Conservation (phyloP, 495 filamentous ascomycete species). For the Annulohypoxylon maeteangense region DNA sequence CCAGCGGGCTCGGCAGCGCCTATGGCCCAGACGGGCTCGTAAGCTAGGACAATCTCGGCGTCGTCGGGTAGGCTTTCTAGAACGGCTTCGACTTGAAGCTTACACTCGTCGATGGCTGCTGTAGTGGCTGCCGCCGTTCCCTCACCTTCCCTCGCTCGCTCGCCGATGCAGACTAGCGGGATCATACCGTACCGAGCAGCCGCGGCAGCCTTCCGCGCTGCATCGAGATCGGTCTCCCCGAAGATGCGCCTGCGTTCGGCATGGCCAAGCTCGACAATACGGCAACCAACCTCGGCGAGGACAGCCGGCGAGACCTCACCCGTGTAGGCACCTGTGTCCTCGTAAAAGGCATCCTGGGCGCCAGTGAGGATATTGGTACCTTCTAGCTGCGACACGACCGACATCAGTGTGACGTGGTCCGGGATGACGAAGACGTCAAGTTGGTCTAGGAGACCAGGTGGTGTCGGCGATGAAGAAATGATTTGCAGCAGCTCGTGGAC, state of each 20-base stretch:
- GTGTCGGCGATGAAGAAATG: conserved; percentile 46
- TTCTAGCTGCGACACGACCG: conserved; percentile 64
- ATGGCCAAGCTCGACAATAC: conserved; percentile 80
- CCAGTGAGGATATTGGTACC: conserved; percentile 68
- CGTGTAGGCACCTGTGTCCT: conserved; percentile 75
- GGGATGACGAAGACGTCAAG: conserved; percentile 76
- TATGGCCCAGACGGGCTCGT: conserved; percentile 93
- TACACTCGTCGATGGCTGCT: conserved; percentile 72
- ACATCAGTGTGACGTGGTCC: conserved; percentile 74
- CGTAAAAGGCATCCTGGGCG: conserved; percentile 78
- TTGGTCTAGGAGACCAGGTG: conserved; percentile 46
- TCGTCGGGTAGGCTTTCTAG: conserved; percentile 66
- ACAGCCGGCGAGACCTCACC: conserved; percentile 78
- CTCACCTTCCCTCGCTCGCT: conserved; percentile 58
- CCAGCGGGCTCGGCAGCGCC: conserved; percentile 76
- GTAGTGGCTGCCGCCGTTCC: conserved; percentile 57
- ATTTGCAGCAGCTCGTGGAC: conserved; percentile 65
- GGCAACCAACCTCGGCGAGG: conserved; percentile 70
- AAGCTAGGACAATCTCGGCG: conserved; percentile 80
- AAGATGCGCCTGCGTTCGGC: conserved; percentile 78
- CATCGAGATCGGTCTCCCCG: conserved; percentile 72
- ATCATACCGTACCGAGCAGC: conserved; percentile 73
- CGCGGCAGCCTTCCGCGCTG: conserved; percentile 73
- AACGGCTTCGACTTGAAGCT: conserved; percentile 69
- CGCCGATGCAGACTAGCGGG: conserved; percentile 84